Percentiles rank a stretch among this genome's conserved stretches.
phyloP scores from a whole-genome alignment of 2,329 filamentous ascomycete genomes.

The Periconia macrospinosa region DNA sequence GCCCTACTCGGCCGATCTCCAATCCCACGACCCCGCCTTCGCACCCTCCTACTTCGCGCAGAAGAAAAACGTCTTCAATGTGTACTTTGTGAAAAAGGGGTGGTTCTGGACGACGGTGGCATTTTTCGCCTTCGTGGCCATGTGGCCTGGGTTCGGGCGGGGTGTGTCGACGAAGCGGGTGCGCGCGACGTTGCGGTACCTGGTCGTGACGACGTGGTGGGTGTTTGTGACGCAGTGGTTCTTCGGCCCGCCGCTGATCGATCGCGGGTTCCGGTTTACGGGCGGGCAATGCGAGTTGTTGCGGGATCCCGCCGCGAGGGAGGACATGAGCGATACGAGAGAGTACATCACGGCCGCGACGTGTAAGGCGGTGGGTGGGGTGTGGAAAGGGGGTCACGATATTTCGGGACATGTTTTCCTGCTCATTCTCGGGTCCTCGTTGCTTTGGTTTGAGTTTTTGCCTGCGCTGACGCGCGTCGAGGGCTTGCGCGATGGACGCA shows the following conservation, averaged over 20 bases:
- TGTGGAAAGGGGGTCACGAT: constrained; percentile 93
- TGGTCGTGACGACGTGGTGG: constrained; percentile 76
- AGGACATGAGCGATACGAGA: constrained; percentile 48
- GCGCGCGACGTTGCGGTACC: constrained; percentile 69
- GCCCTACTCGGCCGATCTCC: constrained; percentile 63
- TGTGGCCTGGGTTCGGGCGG: constrained; percentile 62
- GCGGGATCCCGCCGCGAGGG: constrained; percentile 50
- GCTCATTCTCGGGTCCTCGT: constrained; percentile 79
- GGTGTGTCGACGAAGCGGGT: constrained; percentile 49
- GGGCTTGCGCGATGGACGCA: constrained; percentile 62
- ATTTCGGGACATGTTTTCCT: constrained; percentile 95
- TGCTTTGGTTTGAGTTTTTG: constrained; percentile 80
- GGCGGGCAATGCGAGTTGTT: constrained; percentile 78
- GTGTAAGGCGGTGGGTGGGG: constrained; percentile 79
- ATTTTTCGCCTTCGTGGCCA: constrained; percentile 69
- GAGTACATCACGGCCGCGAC: constrained; percentile 71
- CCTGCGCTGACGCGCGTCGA: constrained; percentile 55
- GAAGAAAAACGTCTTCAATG: constrained; percentile 90
- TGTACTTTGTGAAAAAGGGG: constrained; percentile 90
- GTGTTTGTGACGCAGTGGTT: constrained; percentile 92
- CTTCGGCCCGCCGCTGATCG: constrained; percentile 87
- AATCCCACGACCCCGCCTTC: constrained; percentile 62
- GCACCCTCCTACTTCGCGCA: constrained; percentile 88
- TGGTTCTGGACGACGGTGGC: constrained; percentile 88
- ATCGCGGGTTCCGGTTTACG: constrained; percentile 84